Conservation (phyloP, 176 grass and related monocot genomes). For the Urochloa ruziziensis region DNA sequence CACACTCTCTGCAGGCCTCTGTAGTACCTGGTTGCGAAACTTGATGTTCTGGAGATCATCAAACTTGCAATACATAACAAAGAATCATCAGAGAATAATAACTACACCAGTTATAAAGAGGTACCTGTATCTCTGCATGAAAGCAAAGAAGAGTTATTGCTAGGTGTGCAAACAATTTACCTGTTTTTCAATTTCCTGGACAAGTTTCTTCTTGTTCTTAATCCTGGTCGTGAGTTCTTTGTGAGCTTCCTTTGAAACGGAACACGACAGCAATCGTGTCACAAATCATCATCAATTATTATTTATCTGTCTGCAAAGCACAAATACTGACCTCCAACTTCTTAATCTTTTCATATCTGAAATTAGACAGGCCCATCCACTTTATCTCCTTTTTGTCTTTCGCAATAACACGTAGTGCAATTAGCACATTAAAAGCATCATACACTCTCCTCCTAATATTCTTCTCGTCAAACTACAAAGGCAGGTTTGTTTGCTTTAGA, state of each 20-base stretch:
- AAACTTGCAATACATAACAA: constrained; percentile 69
- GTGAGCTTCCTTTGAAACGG: constrained; percentile 54
- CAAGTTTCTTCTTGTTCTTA: constrained; percentile 70
- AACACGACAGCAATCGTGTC: constrained; percentile 14
- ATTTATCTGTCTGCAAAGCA: constrained; percentile 21
- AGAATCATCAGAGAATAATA: constrained; percentile 22
- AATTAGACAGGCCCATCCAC: constrained; percentile 84
- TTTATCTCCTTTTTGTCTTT: constrained; percentile 95
- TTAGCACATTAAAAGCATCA: constrained; percentile 98
- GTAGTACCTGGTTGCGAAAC: constrained; percentile 61
- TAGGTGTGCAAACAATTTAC: constrained; percentile 46
- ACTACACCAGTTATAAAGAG: constrained; percentile 7
- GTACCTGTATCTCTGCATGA: constrained; percentile 28
- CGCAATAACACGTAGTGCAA: constrained; percentile 82
- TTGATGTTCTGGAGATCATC: constrained; percentile 80
- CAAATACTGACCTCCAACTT: constrained; percentile 72
- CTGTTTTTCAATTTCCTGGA: constrained; percentile 86
- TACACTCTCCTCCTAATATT: constrained; percentile 93
- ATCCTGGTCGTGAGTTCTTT: constrained; percentile 58
- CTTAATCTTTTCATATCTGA: constrained; percentile 57
- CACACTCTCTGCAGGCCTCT: constrained; percentile 48
- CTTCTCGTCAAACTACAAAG: constrained; percentile 92
- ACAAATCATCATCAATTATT: background rate
- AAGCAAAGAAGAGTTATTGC: constrained; percentile 15
- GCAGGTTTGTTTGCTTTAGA: constrained; percentile 25